Base-by-base conservation (phyloP, 2,329 filamentous ascomycete genomes). In the Talaromyces albobiverticillius region DNA sequence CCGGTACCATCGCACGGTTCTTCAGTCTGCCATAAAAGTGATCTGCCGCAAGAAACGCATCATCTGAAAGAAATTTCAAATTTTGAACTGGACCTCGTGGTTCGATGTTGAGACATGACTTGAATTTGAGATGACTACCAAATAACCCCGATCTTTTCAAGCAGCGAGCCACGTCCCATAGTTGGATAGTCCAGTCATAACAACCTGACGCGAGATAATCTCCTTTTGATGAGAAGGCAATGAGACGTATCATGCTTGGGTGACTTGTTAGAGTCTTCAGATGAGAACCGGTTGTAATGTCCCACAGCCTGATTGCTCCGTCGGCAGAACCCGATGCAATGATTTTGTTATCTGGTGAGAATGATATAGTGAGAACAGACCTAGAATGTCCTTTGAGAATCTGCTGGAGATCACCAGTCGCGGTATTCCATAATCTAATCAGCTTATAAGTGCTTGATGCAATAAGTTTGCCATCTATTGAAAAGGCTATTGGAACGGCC, bases 281-380 rank as follows among this genome's bases (percentile, higher is more conserved):
- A 10, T 29, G 26, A 29, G 10, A 29, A 29, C n/a, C n/a, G n/a
- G 26, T 10, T 10, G 5, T 29, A 29, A 29, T 40, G 73, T 55
- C 75, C 79, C 0, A 86, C 84, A 57, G 68, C 64, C 0, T 74
- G 29, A 48, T 4, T 8, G 23, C 31, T 5, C 31, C 29, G 20
- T 46, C 7, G 16, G 31, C 73, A 10, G 46, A 53, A 8, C 22
- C 41, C 8, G 51, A 53, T 18, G 51, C 51, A 10, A 53, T 4
- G 7, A 47, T 4, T 20, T 14, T 31, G 8, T 42, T 42, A 22
- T 53, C 43, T 7, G 43, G 51, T 32, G 51, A 53, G 43, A 53
- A 53, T 14, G 42, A 45, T 10, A 53, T 6, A 14, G 9, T 10
- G 7, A 36, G 6, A 7, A 20, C 36, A 4, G 7, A 40, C n/a